Percentiles rank a stretch among this genome's conserved stretches.
These are phyloP conservation scores for Diutina scorzettiae DNA, from an alignment of 1,139 yeast genomes.

Conservation along the genomic window DNA sequence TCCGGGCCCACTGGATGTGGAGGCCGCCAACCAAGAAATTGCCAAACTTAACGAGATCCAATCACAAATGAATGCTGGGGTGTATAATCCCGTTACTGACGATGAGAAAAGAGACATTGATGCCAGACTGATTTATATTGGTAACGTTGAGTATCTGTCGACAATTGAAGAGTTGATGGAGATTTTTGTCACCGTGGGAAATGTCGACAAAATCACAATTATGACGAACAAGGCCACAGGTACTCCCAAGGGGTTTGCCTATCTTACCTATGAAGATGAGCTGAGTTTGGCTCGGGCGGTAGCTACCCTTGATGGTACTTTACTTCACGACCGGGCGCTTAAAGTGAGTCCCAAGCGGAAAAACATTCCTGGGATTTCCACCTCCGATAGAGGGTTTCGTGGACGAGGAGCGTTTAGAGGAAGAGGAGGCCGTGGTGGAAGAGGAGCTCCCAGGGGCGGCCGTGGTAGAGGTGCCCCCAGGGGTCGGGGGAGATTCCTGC, in stretches of 20 bases:
- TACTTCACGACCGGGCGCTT: slow-evolving; percentile 55
- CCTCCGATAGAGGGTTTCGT: slow-evolving; percentile 13
- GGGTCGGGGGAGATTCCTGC: slow-evolving; percentile 13
- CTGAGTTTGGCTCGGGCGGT: slow-evolving; percentile 29
- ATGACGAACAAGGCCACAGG: slow-evolving; percentile 62
- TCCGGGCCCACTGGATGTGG: background rate
- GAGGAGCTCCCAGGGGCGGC: slow-evolving; percentile 12
- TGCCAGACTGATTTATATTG: slow-evolving; percentile 72
- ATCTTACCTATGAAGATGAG: slow-evolving; percentile 55
- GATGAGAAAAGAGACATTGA: slow-evolving; percentile 38
- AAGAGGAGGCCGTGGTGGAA: slow-evolving; percentile 11
- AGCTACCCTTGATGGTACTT: slow-evolving; percentile 46
- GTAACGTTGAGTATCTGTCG: slow-evolving; percentile 73
- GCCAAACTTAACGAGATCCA: background rate
- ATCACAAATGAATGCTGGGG: background rate
- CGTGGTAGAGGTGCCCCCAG: slow-evolving; percentile 9
- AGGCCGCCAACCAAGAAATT: background rate
- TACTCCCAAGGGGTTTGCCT: slow-evolving; percentile 78
- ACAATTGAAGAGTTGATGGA: slow-evolving; percentile 76
- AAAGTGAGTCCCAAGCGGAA: slow-evolving; percentile 72
- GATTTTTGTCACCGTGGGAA: slow-evolving; percentile 64
- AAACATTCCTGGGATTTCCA: slow-evolving; percentile 56
- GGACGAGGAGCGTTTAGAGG: slow-evolving; percentile 11
- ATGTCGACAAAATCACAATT: slow-evolving; percentile 75
- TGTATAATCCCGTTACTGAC: slow-evolving; percentile 7